Conservation (phyloP, 2,329 filamentous ascomycete genomes). For the Eurotiales sp. region DNA sequence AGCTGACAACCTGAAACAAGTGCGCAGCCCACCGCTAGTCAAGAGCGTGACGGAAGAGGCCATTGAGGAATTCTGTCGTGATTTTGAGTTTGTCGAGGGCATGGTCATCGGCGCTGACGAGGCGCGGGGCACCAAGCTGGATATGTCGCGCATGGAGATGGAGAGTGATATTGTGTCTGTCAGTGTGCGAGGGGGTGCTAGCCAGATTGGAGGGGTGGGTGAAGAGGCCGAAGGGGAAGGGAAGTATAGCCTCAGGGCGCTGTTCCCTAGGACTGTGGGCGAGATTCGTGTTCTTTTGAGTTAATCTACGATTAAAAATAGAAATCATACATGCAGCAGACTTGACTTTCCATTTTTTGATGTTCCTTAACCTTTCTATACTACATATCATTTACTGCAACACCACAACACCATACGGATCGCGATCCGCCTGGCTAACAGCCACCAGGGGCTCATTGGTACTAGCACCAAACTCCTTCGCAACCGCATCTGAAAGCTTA, state of each 20-base stretch:
- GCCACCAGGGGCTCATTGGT: constrained; percentile 48
- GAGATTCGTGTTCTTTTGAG: constrained; percentile 63
- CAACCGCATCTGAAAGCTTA: constrained; percentile 60
- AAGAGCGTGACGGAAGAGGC: constrained; percentile 77
- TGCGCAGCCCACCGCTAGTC: constrained; percentile 69
- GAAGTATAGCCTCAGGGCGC: constrained; percentile 45
- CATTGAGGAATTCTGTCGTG: constrained; percentile 75
- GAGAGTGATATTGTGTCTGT: constrained; percentile 21
- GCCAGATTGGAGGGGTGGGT: constrained; percentile 21
- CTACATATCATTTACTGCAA: not conserved
- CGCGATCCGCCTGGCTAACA: constrained; percentile 74
- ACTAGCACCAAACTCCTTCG: constrained; percentile 49
- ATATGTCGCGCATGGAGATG: constrained; percentile 28
- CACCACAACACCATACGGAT: constrained; percentile 78
- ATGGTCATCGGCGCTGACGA: constrained; percentile 60
- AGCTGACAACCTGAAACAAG: constrained; percentile 69
- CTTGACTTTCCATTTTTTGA: not conserved
- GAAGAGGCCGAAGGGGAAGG: constrained; percentile 35
- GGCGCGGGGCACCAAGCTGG: constrained; percentile 30
- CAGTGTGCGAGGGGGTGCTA: constrained; percentile 15
- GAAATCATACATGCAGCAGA: too few species aligned
- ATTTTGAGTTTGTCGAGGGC: constrained; percentile 70
- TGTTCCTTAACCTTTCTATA: too few species aligned
- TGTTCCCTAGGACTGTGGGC: constrained; percentile 62
- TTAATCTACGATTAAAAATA: too few species aligned